A percentile compares a stretch with the other conserved stretches of the same genome.
These are phyloP conservation scores for Gnomoniopsis smithogilvyi DNA, from an alignment of 2,329 filamentous ascomycete species.

Conservation along the genomic window DNA sequence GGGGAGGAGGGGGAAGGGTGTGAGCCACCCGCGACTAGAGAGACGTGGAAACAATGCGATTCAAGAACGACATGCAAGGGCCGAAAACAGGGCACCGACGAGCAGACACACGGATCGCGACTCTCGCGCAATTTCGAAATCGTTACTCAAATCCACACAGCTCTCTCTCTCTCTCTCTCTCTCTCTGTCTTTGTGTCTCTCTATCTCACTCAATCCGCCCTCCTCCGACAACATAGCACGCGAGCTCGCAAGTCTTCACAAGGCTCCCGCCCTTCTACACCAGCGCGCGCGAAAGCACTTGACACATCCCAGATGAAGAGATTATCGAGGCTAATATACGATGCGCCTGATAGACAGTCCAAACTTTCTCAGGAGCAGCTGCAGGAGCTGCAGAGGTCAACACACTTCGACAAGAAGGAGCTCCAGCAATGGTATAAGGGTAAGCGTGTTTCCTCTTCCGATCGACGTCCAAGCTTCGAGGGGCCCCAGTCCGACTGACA, in stretches of 20 bases:
- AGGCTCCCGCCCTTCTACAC: neutral
- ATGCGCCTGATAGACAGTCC: constrained; percentile 68
- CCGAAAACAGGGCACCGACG: neutral
- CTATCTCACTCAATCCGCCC: neutral
- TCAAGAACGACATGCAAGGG: neutral
- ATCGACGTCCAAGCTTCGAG: too few relatives aligned
- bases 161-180: neutral
- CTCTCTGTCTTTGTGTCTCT: neutral
- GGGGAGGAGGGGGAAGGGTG: too few relatives aligned
- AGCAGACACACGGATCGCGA: neutral
- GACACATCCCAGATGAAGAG: neutral
- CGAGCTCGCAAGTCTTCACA: neutral
- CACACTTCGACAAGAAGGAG: constrained; percentile 99
- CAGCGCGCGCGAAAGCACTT: neutral
- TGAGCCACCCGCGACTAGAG: neutral
- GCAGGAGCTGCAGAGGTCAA: constrained; percentile 90
- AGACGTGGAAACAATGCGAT: constrained; percentile 9
- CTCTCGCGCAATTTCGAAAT: neutral
- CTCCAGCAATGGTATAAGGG: constrained; percentile 99
- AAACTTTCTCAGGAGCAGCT: constrained; percentile 98
- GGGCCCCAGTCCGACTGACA: neutral
- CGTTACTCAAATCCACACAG: neutral
- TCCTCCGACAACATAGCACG: neutral
- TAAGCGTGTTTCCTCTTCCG: constrained; percentile 37
- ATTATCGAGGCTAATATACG: constrained; percentile 7